phyloP scores from a whole-genome alignment of 2,329 filamentous ascomycete genomes.

The Aspergillus vadensis region DNA sequence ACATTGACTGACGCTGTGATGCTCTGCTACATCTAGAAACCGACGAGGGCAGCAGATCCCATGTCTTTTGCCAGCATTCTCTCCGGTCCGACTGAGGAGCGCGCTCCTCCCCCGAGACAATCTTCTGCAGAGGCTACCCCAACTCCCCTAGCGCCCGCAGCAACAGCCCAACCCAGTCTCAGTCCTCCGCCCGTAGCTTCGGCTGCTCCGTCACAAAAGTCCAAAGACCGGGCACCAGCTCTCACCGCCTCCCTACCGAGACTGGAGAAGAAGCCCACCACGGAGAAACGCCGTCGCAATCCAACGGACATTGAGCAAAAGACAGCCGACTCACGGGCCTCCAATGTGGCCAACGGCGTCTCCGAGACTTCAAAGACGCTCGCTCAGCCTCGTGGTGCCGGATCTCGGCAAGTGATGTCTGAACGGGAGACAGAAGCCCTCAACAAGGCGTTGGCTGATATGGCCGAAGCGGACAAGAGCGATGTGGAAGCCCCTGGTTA shows the following conservation, averaged over 20 bases:
- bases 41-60: constrained; percentile 74
- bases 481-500: constrained; percentile 59
- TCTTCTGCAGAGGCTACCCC: constrained; percentile 41
- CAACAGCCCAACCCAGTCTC: constrained; percentile 7
- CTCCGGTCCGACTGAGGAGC: constrained; percentile 71
- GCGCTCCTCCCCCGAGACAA: constrained; percentile 49
- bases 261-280: constrained; percentile 30
- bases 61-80: constrained; percentile 98
- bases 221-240: constrained; percentile 29
- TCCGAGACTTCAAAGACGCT: constrained; percentile 20
- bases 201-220: constrained; percentile 21
- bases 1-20: not conserved
- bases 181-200: constrained; percentile 26
- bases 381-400: constrained; percentile 45
- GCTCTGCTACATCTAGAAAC: constrained; percentile 54
- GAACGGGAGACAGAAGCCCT: constrained; percentile 69
- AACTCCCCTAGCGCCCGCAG: constrained; percentile 21
- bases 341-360: constrained; percentile 30
- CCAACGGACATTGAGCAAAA: constrained; percentile 24
- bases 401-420: constrained; percentile 56
- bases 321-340: constrained; percentile 20
- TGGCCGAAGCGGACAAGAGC: constrained; percentile 59
- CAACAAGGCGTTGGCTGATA: constrained; percentile 63
- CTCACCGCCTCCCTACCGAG: constrained; percentile 31
- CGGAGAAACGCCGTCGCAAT: constrained; percentile 31